Evolutionary conservation across 2,329 filamentous ascomycete genomes (phyloP), one percentile per base, ranked within the genome.

Genomic region (Leptographium galeiforme): DNA sequence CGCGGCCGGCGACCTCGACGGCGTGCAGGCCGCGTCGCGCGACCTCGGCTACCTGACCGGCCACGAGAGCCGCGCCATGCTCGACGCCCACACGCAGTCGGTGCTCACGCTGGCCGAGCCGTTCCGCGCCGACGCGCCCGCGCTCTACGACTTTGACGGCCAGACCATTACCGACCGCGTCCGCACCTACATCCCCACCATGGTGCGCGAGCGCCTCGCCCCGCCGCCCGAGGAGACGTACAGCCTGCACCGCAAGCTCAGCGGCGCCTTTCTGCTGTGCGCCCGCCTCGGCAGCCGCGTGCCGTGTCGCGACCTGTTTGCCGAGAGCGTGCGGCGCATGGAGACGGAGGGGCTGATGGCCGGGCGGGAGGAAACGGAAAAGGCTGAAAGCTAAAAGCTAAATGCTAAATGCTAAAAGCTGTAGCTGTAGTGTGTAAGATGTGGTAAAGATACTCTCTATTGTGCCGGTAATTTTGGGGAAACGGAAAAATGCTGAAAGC

Each of bases 181-280:
- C 54, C 83, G 90, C 62, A 78, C 75, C 4, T 76, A 95, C 52
- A 97, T 98, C 60, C 93, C 93, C 16, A 73, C 95, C 52, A 98
- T 98, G 93, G 76, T 98, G 48, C 79, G 81, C 54, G 93, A 98
- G 72, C 73, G 93, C 39, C 71, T 98, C 19, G 82, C 88, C 16
- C 91, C 93, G 30, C 93, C 94, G 30, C 93, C 93, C 0, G 94
- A 98, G 70, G 93, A 98, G 74, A 98, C 93, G 51, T 98, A 98
- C 65, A 91, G 85, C 65, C 70, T 98, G 62, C 93, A 98, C 68
- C 80, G 93, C 56, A 98, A 98, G 72, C 71, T 98, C 53, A 95
- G 89, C 66, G 93, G 93, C 0, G 94, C 93, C 0, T 98, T 98
- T 65, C 69, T 98, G 63, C 74, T 98, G 18, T 98, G 93, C 67